Conservation (phyloP, 2,329 filamentous ascomycete genomes). For the Lachnellula suecica region DNA sequence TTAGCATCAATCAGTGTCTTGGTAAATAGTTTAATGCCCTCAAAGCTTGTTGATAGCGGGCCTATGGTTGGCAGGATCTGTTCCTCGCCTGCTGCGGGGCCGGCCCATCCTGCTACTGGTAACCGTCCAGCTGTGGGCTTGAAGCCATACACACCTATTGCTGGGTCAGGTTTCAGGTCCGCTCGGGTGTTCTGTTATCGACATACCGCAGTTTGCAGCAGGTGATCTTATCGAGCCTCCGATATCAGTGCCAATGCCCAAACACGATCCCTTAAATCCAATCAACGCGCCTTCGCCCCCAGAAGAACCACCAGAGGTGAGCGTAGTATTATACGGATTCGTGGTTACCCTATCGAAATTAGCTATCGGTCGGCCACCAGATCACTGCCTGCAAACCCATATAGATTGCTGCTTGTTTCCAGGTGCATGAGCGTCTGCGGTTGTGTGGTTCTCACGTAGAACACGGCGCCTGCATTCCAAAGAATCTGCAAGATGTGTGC, state of each 20-base stretch:
- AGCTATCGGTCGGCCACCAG: background rate
- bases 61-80: slow-evolving; percentile 49
- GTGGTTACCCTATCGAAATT: slow-evolving; percentile 43
- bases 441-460: slow-evolving; percentile 52
- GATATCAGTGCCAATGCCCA: slow-evolving; percentile 56
- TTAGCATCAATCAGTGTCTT: slow-evolving; percentile 40
- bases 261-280: slow-evolving; percentile 48
- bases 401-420: slow-evolving; percentile 50
- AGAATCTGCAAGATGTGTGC: slow-evolving; percentile 47
- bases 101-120: slow-evolving; percentile 21
- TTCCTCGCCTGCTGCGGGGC: slow-evolving; percentile 26
- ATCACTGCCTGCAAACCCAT: slow-evolving; percentile 31
- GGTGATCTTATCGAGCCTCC: slow-evolving; percentile 48
- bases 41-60: slow-evolving; percentile 51
- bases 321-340: slow-evolving; percentile 51
- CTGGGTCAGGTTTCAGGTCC: background rate
- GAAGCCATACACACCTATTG: slow-evolving; percentile 30
- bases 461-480: slow-evolving; percentile 47
- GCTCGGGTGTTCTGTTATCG: background rate
- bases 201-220: slow-evolving; percentile 44
- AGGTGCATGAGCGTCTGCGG: slow-evolving; percentile 55
- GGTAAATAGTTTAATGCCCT: slow-evolving; percentile 44
- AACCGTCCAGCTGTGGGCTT: slow-evolving; percentile 30
- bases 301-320: slow-evolving; percentile 52
- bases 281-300: slow-evolving; percentile 57